These are phyloP conservation scores for Actinomucor elegans DNA, from an alignment of 371 early-diverging fungal genomes.

Conservation along the genomic window DNA sequence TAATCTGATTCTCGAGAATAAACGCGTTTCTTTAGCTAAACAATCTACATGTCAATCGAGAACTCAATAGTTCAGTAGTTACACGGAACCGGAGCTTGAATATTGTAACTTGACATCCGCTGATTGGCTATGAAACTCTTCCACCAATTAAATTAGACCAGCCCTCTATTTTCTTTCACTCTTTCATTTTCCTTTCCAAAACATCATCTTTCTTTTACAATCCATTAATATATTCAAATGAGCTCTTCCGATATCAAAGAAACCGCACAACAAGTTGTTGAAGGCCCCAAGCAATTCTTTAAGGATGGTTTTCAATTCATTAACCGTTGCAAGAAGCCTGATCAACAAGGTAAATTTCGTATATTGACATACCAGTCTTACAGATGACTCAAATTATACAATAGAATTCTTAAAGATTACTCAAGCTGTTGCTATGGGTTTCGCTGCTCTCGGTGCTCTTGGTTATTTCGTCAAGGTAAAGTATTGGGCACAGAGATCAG, in stretches of 20 bases:
- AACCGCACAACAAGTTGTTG: conserved; percentile 62
- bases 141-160: conserved; percentile 13
- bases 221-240: conserved; percentile 4
- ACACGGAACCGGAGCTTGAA: too few species aligned
- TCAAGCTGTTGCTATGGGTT: conserved; percentile 94
- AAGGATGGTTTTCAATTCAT: conserved; percentile 91
- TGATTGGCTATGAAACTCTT: conserved; percentile 7
- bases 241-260: conserved; percentile 52
- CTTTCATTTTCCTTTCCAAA: too few species aligned
- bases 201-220: conserved; percentile 8
- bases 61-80: too few species aligned
- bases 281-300: conserved; percentile 86
- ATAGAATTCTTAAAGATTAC: conserved; percentile 93
- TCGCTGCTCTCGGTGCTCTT: conserved; percentile 96
- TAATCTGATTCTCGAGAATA: too few species aligned
- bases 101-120: conserved; percentile 1
- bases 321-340: conserved; percentile 96
- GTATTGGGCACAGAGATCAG: too few species aligned
- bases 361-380: too few species aligned
- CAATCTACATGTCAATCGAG: too few species aligned
- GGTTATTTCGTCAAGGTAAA: conserved; percentile 95
- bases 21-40: too few species aligned
- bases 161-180: not conserved
- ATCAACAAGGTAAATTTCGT: conserved; percentile 84
- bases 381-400: too few species aligned